phyloP scores from a whole-genome alignment of 108 stramenopile genomes.

The Pseudonitzschia delicatissima region DNA sequence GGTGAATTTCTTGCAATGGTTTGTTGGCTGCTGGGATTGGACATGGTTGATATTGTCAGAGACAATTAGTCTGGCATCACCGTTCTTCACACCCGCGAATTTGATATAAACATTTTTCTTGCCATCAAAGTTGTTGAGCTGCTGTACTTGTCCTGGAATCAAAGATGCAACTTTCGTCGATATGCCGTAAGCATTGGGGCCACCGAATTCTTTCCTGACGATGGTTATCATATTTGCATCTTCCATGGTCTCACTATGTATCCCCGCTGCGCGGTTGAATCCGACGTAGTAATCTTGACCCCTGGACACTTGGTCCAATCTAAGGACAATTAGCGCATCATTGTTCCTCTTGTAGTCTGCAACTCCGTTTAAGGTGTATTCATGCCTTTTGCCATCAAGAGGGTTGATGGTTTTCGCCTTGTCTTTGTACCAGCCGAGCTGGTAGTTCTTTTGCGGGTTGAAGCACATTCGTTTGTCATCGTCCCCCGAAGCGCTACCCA shows the following conservation, averaged over 20 bases:
- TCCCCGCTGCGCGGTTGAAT: constrained; percentile 18
- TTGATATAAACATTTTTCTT: not conserved
- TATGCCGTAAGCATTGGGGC: not conserved
- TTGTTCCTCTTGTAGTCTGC: constrained; percentile 11
- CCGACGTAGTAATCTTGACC: constrained; percentile 12
- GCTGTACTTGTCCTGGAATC: not conserved
- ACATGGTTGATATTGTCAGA: too few relatives aligned
- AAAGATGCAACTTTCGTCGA: not conserved
- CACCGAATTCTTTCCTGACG: not conserved
- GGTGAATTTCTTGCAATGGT: too few relatives aligned
- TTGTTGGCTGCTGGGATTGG: too few relatives aligned
- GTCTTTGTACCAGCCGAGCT: constrained; percentile 48
- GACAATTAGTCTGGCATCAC: too few relatives aligned
- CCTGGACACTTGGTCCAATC: not conserved
- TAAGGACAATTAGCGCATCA: constrained; percentile 1
- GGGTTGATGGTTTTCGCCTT: not conserved
- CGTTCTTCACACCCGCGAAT: not conserved
- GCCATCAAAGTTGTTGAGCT: not conserved
- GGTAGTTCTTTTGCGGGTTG: constrained; percentile 41
- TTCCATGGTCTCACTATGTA: constrained; percentile 19
- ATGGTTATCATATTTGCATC: constrained; percentile 12
- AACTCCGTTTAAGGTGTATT: constrained; percentile 4
- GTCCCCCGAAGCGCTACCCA: constrained; percentile 37
- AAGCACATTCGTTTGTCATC: constrained; percentile 23
- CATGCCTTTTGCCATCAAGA: not conserved